phyloP scores from a whole-genome alignment of 1,284 basidiomycete species.

The Tilletia horrida region DNA sequence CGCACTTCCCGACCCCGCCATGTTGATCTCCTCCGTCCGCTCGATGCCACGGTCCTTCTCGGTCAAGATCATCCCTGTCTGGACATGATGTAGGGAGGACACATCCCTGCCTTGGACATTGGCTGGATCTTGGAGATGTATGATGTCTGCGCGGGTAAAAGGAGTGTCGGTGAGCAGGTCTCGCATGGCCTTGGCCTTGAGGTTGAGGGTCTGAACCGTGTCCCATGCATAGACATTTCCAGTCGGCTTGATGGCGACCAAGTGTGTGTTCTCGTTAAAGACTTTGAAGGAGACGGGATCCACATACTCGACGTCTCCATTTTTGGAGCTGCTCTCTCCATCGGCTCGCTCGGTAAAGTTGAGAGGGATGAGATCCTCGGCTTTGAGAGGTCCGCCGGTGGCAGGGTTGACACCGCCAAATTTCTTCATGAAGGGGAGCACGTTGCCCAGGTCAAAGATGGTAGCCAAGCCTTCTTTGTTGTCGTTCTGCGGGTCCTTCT shows the following conservation, averaged over 20 bases:
- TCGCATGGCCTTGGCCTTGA: constrained; percentile 69
- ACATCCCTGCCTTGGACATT: constrained; percentile 45
- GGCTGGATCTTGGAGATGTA: constrained; percentile 66
- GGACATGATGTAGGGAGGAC: constrained; percentile 45
- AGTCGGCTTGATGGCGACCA: constrained; percentile 56
- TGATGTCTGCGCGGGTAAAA: constrained; percentile 81
- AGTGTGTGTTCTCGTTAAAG: constrained; percentile 60
- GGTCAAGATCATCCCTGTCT: constrained; percentile 41
- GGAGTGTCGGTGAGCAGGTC: constrained; percentile 78
- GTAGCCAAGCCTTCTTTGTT: constrained; percentile 52
- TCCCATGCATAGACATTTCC: constrained; percentile 88
- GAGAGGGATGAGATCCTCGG: constrained; percentile 78
- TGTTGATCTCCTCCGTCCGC: constrained; percentile 47
- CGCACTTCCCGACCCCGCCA: constrained; percentile 50
- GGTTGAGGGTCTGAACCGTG: constrained; percentile 63
- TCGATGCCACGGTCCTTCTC: constrained; percentile 42
- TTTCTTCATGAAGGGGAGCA: constrained; percentile 79
- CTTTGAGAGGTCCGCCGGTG: constrained; percentile 73
- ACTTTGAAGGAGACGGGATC: constrained; percentile 59
- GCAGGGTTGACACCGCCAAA: constrained; percentile 71
- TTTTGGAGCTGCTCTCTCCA: background rate
- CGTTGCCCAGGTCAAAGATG: constrained; percentile 61
- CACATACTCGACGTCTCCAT: constrained; percentile 39
- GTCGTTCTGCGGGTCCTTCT: constrained; percentile 65
- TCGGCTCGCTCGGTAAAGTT: constrained; percentile 66